A percentile compares a stretch with the other conserved stretches of the same genome.
Conservation (phyloP, 805 yeast genomes). For the Kodamaea neixiangensis region DNA sequence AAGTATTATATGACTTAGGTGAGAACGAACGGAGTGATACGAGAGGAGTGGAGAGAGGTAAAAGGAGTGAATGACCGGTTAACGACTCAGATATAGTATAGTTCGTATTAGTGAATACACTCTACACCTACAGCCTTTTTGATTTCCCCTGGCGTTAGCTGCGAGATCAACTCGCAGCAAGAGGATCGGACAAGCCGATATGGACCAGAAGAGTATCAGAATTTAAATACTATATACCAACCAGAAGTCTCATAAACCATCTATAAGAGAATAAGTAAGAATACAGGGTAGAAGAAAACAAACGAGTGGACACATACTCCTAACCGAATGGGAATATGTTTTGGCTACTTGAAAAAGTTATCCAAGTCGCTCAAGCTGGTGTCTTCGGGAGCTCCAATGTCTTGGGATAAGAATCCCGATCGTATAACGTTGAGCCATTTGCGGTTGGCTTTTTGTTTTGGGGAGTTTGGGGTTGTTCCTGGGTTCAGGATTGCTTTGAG, state of each 20-base stretch:
- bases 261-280: constrained; percentile 6
- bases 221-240: constrained; percentile 1
- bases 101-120: background rate
- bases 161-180: constrained; percentile 4
- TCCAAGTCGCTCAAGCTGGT: constrained; percentile 67
- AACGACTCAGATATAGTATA: too few species aligned
- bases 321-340: background rate
- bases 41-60: too few species aligned
- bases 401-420: constrained; percentile 76
- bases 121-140: background rate
- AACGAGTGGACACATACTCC: background rate
- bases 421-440: constrained; percentile 75
- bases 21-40: constrained; percentile 2
- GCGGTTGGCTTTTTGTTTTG: constrained; percentile 38
- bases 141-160: constrained; percentile 5
- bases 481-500: constrained; percentile 47
- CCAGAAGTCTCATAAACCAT: constrained; percentile 5
- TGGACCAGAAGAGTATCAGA: constrained; percentile 5
- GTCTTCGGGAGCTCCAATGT: constrained; percentile 78
- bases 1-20: constrained; percentile 66
- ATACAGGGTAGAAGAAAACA: constrained; percentile 3
- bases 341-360: constrained; percentile 33
- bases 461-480: constrained; percentile 21
- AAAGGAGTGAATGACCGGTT: too few species aligned
- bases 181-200: constrained; percentile 1